phyloP scores from a whole-genome alignment of 768 basidiomycete genomes.

The Mycena chlorophos region DNA sequence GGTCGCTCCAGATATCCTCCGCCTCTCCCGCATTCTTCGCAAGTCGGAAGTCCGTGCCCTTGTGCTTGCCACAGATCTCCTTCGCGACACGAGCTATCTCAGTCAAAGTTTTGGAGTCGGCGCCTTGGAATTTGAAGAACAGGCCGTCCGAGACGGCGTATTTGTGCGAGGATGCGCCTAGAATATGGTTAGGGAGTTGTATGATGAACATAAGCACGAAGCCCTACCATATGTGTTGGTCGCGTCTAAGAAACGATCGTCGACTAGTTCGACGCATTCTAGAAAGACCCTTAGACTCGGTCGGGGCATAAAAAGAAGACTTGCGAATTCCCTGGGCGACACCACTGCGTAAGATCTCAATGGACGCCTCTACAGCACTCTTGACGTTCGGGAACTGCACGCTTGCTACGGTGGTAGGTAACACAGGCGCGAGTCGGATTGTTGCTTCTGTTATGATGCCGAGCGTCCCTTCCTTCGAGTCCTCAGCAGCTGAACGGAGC shows the following conservation, averaged over 20 bases:
- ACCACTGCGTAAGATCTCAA: slow-evolving; percentile 69
- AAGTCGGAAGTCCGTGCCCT: slow-evolving; percentile 65
- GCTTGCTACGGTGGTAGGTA: slow-evolving; percentile 82
- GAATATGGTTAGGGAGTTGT: neutral
- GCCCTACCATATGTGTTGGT: slow-evolving; percentile 53
- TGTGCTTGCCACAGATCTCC: slow-evolving; percentile 59
- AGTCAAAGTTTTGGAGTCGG: slow-evolving; percentile 54
- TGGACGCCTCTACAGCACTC: slow-evolving; percentile 72
- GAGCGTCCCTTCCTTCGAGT: slow-evolving; percentile 53
- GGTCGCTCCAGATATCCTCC: slow-evolving; percentile 67
- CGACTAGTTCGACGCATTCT: slow-evolving; percentile 87
- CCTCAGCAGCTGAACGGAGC: neutral
- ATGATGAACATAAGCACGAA: neutral
- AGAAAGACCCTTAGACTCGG: neutral
- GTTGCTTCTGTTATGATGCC: slow-evolving; percentile 94
- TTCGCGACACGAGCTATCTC: slow-evolving; percentile 64
- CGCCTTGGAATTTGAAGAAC: slow-evolving; percentile 87
- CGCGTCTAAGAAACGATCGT: slow-evolving; percentile 66
- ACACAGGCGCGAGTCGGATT: slow-evolving; percentile 73
- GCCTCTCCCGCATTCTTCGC: slow-evolving; percentile 68
- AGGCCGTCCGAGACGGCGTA: slow-evolving; percentile 70
- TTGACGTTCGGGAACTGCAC: slow-evolving; percentile 79
- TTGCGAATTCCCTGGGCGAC: slow-evolving; percentile 64
- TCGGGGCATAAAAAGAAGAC: slow-evolving; percentile 27
- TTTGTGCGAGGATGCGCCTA: slow-evolving; percentile 41